These are phyloP conservation scores for Viridothelium virens DNA, from an alignment of 495 filamentous ascomycete species.

Conservation along the genomic window DNA sequence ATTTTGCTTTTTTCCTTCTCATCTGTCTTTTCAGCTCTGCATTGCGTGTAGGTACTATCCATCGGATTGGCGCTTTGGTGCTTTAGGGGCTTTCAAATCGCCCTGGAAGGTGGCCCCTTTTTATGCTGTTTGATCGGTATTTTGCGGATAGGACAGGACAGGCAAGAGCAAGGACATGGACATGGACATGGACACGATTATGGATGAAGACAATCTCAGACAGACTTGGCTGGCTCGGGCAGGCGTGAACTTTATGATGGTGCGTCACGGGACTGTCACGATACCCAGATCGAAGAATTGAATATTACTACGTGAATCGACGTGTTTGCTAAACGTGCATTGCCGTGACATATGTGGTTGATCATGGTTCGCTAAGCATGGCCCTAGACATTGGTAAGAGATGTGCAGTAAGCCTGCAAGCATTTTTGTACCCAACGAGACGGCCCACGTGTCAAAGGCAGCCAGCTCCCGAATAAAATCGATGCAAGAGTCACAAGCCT, in stretches of 20 bases:
- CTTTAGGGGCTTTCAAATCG: not conserved
- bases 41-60: not conserved
- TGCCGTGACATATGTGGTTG: not conserved
- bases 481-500: too few relatives aligned
- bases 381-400: not conserved
- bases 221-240: not conserved
- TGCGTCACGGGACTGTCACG: not conserved
- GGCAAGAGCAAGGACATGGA: not conserved
- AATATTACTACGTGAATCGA: not conserved
- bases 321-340: not conserved
- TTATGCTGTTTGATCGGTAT: not conserved
- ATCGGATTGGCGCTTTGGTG: slow-evolving; percentile 3
- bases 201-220: not conserved
- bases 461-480: too few relatives aligned
- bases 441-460: too few relatives aligned
- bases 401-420: too few relatives aligned
- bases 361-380: not conserved
- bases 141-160: not conserved
- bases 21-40: slow-evolving; percentile 3
- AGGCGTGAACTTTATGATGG: not conserved
- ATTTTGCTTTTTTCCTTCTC: not conserved
- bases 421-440: too few relatives aligned
- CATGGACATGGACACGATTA: not conserved
- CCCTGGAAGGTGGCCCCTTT: not conserved
- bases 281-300: not conserved